Conservation (phyloP, 2,329 filamentous ascomycete genomes). For the Colletotrichum sojae region DNA sequence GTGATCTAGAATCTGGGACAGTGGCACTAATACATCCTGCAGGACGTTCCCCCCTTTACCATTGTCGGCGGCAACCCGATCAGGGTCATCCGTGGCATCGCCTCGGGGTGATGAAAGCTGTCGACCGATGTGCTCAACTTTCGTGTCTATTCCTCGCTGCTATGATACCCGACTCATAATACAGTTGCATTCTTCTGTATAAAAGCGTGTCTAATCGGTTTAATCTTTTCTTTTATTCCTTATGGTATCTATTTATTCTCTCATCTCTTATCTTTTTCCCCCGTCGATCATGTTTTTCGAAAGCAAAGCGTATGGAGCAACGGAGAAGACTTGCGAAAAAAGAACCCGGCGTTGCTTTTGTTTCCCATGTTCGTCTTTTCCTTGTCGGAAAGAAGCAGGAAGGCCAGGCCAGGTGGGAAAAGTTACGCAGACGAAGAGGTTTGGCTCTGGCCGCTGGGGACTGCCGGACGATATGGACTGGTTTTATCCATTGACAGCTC, state of each 20-base stretch:
- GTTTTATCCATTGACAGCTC: background rate
- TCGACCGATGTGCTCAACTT: background rate
- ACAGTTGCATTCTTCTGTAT: conserved; percentile 30
- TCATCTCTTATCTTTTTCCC: conserved; percentile 5
- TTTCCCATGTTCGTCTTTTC: background rate
- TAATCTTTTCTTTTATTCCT: conserved; percentile 2
- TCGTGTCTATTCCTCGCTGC: conserved; percentile 28
- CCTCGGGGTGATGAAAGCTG: conserved; percentile 25
- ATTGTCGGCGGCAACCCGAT: conserved; percentile 80
- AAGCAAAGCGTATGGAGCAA: conserved; percentile 34
- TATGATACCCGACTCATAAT: conserved; percentile 40
- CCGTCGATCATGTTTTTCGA: conserved; percentile 5
- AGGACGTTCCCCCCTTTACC: conserved; percentile 77
- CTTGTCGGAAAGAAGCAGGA: background rate
- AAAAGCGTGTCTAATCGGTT: conserved; percentile 29
- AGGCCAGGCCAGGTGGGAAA: background rate
- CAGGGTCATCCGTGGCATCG: conserved; percentile 63
- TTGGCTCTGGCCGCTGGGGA: conserved; percentile 35
- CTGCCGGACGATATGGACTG: conserved; percentile 6
- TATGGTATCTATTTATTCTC: background rate
- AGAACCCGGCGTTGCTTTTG: conserved; percentile 22
- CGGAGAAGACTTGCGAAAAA: conserved; percentile 9
- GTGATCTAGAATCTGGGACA: background rate
- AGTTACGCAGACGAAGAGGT: background rate
- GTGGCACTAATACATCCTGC: conserved; percentile 41